These are phyloP conservation scores for Calonectria hawksworthii DNA, from an alignment of 2,329 filamentous ascomycete species.

Conservation along the genomic window DNA sequence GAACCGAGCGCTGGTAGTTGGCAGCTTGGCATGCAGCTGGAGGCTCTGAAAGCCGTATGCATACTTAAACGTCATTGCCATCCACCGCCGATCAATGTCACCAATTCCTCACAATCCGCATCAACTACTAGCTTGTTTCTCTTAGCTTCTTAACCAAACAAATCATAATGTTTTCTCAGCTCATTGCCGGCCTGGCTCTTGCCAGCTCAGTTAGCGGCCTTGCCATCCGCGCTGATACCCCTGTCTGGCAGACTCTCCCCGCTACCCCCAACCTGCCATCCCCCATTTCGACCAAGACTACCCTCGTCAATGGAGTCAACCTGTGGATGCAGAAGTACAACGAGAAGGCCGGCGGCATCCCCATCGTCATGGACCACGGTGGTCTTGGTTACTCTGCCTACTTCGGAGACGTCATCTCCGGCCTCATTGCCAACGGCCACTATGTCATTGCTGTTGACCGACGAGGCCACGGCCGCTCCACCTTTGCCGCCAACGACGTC, in stretches of 20 bases:
- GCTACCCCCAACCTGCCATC: constrained; percentile 53
- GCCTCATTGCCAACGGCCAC: constrained; percentile 49
- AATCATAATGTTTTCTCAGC: not conserved
- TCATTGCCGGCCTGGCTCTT: constrained; percentile 13
- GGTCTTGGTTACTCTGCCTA: constrained; percentile 59
- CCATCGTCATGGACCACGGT: constrained; percentile 57
- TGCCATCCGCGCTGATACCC: constrained; percentile 42
- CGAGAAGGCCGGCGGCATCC: constrained; percentile 47
- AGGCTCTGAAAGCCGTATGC: not conserved
- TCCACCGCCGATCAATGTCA: not conserved
- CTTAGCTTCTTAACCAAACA: not conserved
- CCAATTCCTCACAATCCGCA: not conserved
- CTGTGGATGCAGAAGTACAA: constrained; percentile 60
- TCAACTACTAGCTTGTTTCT: not conserved
- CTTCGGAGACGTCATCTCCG: constrained; percentile 54
- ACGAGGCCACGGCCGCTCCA: constrained; percentile 58
- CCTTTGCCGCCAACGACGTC: constrained; percentile 50
- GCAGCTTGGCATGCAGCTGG: not conserved
- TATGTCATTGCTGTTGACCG: constrained; percentile 58
- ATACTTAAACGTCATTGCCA: not conserved
- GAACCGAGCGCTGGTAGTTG: not conserved
- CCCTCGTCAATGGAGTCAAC: constrained; percentile 53
- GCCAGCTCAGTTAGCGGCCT: constrained; percentile 33
- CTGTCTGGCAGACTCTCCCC: constrained; percentile 53
- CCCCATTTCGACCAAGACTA: constrained; percentile 48